Evolutionary conservation across 2,329 filamentous ascomycete genomes (phyloP), one percentile per base, ranked within the genome.

Genomic region (Penicillium decumbens): DNA sequence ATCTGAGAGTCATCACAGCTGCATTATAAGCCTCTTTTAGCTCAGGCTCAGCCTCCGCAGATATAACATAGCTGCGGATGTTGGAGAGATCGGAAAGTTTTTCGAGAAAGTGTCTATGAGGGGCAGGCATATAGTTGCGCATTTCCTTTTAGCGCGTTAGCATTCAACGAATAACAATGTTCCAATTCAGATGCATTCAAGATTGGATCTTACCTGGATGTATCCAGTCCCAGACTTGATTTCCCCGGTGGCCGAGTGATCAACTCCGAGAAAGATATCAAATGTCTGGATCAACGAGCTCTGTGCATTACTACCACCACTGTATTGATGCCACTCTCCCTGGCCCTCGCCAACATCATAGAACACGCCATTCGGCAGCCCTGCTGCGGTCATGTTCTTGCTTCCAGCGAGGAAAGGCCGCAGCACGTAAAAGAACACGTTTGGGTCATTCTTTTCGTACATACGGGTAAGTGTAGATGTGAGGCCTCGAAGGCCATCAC

Each of bases 261-360:
- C 68, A 15, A 80, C 74, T 0, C 75, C 76, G 2, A 80, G 69
- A 2, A 76, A 74, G 6, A 77, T 75, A 54, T 80, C 78, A 50
- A 79, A 77, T 18, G 79, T 75, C 42, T 80, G 78, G 3, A 80
- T 71, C 40, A 80, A 54, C 0, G 77, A 79, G 61, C 76, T 79
- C 56, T 80, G 78, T 0, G 75, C 78, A 56, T 80, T 80, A 53
- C 77, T 80, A 0, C 78, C 78, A 2, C 78, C 78, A 28, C 76
- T 74, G 49, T 78, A 76, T 43, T 77, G 73, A 18, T 69, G 67
- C 76, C 76, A 80, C 10, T 72, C 63, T 1, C 76, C 77, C 32
- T 70, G 68, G 0, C 74, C 75, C 6, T 75, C 58, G 3, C 76
- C 77, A 33, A 75, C 64, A 45, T 79, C 76, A 54, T 79, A 80